Base-by-base conservation (phyloP, 2,329 filamentous ascomycete species). In the Colletotrichum tofieldiae region DNA sequence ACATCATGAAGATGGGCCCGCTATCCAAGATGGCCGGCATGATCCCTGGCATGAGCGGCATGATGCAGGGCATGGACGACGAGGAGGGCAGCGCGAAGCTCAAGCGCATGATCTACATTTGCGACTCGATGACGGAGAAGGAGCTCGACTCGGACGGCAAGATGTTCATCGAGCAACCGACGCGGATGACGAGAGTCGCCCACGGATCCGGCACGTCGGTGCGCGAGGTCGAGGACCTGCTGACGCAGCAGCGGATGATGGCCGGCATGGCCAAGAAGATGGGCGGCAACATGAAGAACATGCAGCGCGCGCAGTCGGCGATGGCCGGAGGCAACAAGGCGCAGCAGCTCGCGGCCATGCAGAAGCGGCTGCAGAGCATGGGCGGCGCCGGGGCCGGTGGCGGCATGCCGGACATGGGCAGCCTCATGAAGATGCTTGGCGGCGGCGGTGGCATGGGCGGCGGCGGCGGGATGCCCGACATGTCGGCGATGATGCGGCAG, bases 1-100 rank as follows among this genome's bases (percentile, higher is more conserved):
- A 98, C 79, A 98, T 99, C 79, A 98, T 98, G 95, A 99, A 99
- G 86, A 98, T 99, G 96, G 96, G 96, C 0, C 96, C 96, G 0
- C 85, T 99, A 1, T 97, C 94, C 23, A 98, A 99, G 82, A 97
- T 99, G 90, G 97, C 96, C 0, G 95, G 95, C 77, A 99, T 99
- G 96, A 98, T 99, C 75, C 96, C 96, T 0, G 96, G 96, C 37
- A 93, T 99, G 82, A 93, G 93, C 76, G 93, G 93, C 79, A 92
- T 98, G 88, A 98, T 98, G 90, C 92, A 94, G 65, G 94, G 94
- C 49, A 96, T 98, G 90, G 95, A 98, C 79, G 97, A 99, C 79
- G 96, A 98, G 79, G 96, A 98, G 79, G 96, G 96, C n/a, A 91
- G 92, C 66, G 86, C 93, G 77, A 98, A 98, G 84, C 89, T 99